Conservation (phyloP, 495 filamentous ascomycete species). For the Entonaema liquescens region DNA sequence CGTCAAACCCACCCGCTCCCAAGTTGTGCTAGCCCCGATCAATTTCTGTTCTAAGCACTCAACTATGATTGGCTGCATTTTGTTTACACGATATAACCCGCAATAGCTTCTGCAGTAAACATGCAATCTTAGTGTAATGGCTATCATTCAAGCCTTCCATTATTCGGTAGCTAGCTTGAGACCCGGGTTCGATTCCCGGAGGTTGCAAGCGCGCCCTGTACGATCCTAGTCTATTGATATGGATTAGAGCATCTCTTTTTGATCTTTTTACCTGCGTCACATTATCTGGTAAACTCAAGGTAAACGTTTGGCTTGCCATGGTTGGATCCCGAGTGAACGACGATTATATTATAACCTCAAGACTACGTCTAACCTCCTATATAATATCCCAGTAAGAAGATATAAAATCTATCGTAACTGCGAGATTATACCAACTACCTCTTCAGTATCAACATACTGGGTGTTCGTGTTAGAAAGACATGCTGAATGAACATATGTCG, state of each 20-base stretch:
- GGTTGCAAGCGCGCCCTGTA: too few species aligned
- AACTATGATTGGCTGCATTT: neutral
- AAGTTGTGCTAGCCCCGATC: neutral
- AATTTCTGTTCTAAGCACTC: neutral
- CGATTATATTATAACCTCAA: too few species aligned
- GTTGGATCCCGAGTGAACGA: too few species aligned
- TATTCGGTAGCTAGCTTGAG: neutral
- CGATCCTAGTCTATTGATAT: too few species aligned
- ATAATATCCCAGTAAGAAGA: too few species aligned
- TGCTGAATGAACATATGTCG: slow-evolving; percentile 49
- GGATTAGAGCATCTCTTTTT: too few species aligned
- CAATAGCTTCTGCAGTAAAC: neutral
- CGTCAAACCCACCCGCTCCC: neutral
- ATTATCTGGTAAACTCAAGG: too few species aligned
- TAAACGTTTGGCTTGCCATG: too few species aligned
- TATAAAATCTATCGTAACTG: slow-evolving; percentile 11
- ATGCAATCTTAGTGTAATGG: neutral
- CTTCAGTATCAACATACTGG: slow-evolving; percentile 30
- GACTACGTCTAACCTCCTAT: too few species aligned
- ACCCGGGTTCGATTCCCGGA: neutral
- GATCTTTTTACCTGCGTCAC: too few species aligned
- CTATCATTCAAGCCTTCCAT: slow-evolving; percentile 1
- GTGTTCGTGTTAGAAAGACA: slow-evolving; percentile 30
- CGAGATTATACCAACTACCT: slow-evolving; percentile 39
- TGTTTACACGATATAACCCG: neutral